Evolutionary conservation across 169 alveolate species (phyloP), one percentile per base, ranked within the genome.

Genomic region (Cryptosporidium ryanae): DNA sequence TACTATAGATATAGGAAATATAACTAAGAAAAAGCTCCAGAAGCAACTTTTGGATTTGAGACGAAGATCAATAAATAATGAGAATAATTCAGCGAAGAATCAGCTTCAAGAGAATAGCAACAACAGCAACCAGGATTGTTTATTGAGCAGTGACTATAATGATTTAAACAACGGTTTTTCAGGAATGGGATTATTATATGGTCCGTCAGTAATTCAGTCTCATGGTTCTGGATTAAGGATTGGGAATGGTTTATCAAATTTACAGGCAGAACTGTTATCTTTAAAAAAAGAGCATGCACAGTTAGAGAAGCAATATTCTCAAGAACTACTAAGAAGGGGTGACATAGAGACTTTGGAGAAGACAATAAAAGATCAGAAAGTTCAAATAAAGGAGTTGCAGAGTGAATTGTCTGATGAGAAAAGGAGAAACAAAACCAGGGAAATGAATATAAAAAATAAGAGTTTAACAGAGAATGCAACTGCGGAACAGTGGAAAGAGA

Each of bases 271-370:
- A 21, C 15, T 76, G 15, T 27, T 61, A 27, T 55, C 87, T 44
- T 29, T 76, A 21, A 57, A 29, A 23, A 76, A 61, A 15, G 76
- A 76, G 52, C 43, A 76, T 59, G 23, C 87, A 17, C 68, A 38
- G 23, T 59, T 76, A 52, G 87, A 76, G 71, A 76, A 55, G 64
- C 87, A 76, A n/a, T 76, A 76, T 61, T 57, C 57, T 25, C 87
- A 55, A 12, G 87, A 76, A 61, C 25, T 76, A 44, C 44, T 76
- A 31, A 32, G 64, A 43, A 76, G 87, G 31, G 38, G 76, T 21
- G 87, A 76, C 31, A 25, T 76, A 29, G 87, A 76, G 52, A 29
- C 25, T 10, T 44, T 76, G n/a, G 65, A 76, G 23, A 55, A 34
- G 15, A 76, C 64, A 23, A 61, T 76, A 12, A 76, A 76, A 25